Evolutionary conservation across 148 eudicot species (phyloP), one percentile per base, ranked within the genome.

Genomic region (Vaccinium vitisidaea): DNA sequence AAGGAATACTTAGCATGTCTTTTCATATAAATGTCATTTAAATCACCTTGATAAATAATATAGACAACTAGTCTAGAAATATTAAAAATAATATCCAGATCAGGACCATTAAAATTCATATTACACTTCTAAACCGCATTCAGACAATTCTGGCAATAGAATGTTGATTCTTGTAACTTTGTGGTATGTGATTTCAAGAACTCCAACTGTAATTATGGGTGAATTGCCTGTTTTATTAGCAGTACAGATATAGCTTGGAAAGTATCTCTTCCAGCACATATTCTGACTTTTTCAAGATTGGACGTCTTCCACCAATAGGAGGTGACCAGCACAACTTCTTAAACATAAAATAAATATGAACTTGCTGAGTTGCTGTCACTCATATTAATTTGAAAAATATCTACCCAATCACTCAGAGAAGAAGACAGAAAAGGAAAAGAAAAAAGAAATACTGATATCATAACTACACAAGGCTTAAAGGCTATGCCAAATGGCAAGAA

Each of bases 51-150:
- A 19, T 52, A 79, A 43, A 43, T 43, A 43, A 4, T 43, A 79
- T n/a, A 67, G 75, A 32, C 50, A 71, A 50, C 50, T 21, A 67
- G 50, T 49, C 53, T 70, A 50, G 71, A 71, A 80, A 70, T 53
- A 48, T 79, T 16, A 13, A 67, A 52, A 67, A 83, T 32, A 74
- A 55, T n/a, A 43, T 58, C 80, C 36, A 55, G 55, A 83, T 16
- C 70, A 74, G 80, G 80, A 56, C 56, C 7, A 3, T 54, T 12
- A 54, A 53, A 71, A 16, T 14, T 63, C 18, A n/a, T 75, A 75
- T 14, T 14, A 56, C 12, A 7, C 65, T 48, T 25, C 76, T 19
- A 69, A 84, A 77, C 67, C 74, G 52, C 13, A 30, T 82, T 32
- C 49, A 80, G 52, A n/a, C 16, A n/a, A 25, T 14, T 30, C 30